A percentile compares a stretch with the other conserved stretches of the same genome.
These are phyloP conservation scores for Mesembryanthemum crystallinum DNA, from an alignment of 148 eudicot genomes.

Conservation along the genomic window DNA sequence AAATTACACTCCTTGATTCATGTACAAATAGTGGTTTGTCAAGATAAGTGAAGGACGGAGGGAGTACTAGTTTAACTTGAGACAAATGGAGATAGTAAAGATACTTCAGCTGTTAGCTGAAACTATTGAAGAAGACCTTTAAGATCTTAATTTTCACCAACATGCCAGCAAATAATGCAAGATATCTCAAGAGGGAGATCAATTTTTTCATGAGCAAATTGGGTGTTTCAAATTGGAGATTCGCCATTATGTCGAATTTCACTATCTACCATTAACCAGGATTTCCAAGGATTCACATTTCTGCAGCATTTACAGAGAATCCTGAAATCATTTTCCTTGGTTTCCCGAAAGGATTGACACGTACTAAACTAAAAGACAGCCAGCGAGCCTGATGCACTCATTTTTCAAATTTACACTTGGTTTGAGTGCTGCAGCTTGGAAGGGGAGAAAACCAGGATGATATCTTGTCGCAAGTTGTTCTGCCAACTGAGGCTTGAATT, in stretches of 20 bases:
- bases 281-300: slow-evolving; percentile 13
- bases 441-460: not conserved
- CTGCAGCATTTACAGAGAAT: slow-evolving; percentile 26
- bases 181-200: no score
- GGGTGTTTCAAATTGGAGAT: not conserved
- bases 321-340: slow-evolving; percentile 11
- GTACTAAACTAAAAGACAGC: not conserved
- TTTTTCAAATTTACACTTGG: slow-evolving; percentile 27
- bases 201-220: not conserved
- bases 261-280: slow-evolving; percentile 2
- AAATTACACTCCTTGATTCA: no score
- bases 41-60: no score
- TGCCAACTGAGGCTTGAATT: not conserved
- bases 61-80: no score
- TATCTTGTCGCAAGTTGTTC: not conserved
- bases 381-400: not conserved
- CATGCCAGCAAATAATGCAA: no score
- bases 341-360: not conserved
- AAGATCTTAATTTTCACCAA: no score
- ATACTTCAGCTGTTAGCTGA: no score
- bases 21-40: no score
- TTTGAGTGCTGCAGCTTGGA: slow-evolving; percentile 11
- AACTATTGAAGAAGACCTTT: no score
- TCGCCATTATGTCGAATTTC: not conserved
- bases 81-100: no score